phyloP scores from a whole-genome alignment of 257 asterid species.

The Thymus mandschuricus region DNA sequence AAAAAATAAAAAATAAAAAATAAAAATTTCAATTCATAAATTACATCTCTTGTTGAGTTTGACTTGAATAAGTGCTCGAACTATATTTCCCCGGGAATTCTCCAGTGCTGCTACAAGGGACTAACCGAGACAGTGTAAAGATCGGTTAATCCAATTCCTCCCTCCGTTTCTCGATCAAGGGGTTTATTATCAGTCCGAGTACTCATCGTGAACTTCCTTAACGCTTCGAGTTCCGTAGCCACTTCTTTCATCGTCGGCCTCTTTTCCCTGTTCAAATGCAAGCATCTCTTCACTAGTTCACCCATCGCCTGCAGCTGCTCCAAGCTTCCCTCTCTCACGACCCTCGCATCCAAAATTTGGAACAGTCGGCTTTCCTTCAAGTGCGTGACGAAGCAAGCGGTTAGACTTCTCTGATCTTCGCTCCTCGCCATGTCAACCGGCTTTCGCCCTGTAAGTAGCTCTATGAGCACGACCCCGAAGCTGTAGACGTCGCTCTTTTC shows the following conservation, averaged over 20 bases:
- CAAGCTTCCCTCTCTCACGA: slow-evolving; percentile 57
- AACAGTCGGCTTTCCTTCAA: slow-evolving; percentile 54
- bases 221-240: slow-evolving; percentile 62
- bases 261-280: slow-evolving; percentile 47
- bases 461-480: slow-evolving; percentile 69
- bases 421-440: slow-evolving; percentile 51
- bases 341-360: slow-evolving; percentile 59
- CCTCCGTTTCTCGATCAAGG: slow-evolving; percentile 26
- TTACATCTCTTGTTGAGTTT: not conserved
- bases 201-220: slow-evolving; percentile 49
- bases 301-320: slow-evolving; percentile 58
- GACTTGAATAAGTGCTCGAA: slow-evolving; percentile 27
- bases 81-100: slow-evolving; percentile 42
- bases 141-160: slow-evolving; percentile 37
- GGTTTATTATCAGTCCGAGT: slow-evolving; percentile 49
- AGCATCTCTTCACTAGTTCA: slow-evolving; percentile 54
- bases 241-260: slow-evolving; percentile 85
- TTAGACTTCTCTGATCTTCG: slow-evolving; percentile 49
- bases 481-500: slow-evolving; percentile 79
- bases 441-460: slow-evolving; percentile 61
- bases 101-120: slow-evolving; percentile 32
- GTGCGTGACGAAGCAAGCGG: slow-evolving; percentile 42
- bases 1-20: too few relatives aligned
- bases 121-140: slow-evolving; percentile 40
- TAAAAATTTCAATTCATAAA: too few relatives aligned